Percentiles rank a stretch among this genome's conserved stretches.
phyloP scores from a whole-genome alignment of 805 yeast species.

The Pichia gijzeniarum region DNA sequence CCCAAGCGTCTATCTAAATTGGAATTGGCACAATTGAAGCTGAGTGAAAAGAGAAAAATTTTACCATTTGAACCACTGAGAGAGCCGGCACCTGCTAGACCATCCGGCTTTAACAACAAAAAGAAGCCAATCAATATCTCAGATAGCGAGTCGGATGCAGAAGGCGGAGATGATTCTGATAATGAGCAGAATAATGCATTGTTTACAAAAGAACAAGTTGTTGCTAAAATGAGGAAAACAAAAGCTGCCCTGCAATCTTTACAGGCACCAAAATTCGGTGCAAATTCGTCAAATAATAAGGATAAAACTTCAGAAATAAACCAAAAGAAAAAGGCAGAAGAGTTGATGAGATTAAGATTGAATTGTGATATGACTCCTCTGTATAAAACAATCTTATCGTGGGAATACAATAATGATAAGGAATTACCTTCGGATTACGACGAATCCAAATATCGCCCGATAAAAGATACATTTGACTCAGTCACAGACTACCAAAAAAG shows the following conservation, averaged over 20 bases:
- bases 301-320: slow-evolving; percentile 19
- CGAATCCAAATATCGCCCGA: slow-evolving; percentile 33
- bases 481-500: slow-evolving; percentile 60
- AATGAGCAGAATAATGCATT: slow-evolving; percentile 35
- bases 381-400: slow-evolving; percentile 58
- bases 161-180: slow-evolving; percentile 25
- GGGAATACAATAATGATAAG: slow-evolving; percentile 61
- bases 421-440: slow-evolving; percentile 54
- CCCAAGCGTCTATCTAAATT: slow-evolving; percentile 22
- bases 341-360: slow-evolving; percentile 70
- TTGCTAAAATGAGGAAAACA: slow-evolving; percentile 23
- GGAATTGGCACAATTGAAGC: slow-evolving; percentile 23
- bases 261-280: slow-evolving; percentile 19
- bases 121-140: slow-evolving; percentile 12
- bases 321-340: slow-evolving; percentile 53
- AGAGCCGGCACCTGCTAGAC: slow-evolving; percentile 45
- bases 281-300: slow-evolving; percentile 17
- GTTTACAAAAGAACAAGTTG: slow-evolving; percentile 37
- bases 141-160: slow-evolving; percentile 33
- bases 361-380: slow-evolving; percentile 74
- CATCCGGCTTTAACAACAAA: slow-evolving; percentile 44
- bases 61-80: slow-evolving; percentile 14
- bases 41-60: slow-evolving; percentile 19
- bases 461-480: slow-evolving; percentile 49
- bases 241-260: slow-evolving; percentile 25